Conservation (phyloP, 148 eudicot species). For the Chenopodium suecicum region DNA sequence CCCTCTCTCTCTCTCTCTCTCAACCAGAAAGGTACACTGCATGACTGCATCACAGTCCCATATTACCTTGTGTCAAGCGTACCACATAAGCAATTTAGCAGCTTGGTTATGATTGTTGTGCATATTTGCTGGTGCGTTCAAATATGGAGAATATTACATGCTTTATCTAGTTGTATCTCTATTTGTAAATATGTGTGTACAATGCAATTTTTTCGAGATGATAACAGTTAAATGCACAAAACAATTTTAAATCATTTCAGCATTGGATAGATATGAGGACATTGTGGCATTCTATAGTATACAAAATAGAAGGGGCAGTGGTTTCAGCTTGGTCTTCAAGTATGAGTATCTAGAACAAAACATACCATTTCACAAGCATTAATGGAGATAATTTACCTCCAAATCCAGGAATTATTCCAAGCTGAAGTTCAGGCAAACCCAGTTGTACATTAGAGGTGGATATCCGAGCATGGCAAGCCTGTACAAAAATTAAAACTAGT, state of each 20-base stretch:
- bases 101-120: no score
- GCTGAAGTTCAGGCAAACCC: conserved; percentile 97
- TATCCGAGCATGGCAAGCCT: conserved; percentile 97
- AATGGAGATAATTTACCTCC: conserved; percentile 58
- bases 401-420: conserved; percentile 91
- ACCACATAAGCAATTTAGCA: no score
- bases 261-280: background rate
- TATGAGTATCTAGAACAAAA: background rate
- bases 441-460: conserved; percentile 83
- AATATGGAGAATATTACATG: no score
- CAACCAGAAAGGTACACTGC: no score
- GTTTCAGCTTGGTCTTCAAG: background rate
- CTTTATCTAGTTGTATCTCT: no score
- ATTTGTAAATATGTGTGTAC: no score
- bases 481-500: conserved; percentile 5
- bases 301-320: background rate
- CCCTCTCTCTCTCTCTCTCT: no score
- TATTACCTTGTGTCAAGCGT: no score
- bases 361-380: background rate
- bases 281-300: background rate
- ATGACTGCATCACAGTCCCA: no score
- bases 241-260: background rate
- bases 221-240: no score
- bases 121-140: no score
- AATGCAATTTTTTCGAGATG: no score